Conservation (phyloP, 352 stramenopile genomes). For the Thalassiosira livingstoniorum region DNA sequence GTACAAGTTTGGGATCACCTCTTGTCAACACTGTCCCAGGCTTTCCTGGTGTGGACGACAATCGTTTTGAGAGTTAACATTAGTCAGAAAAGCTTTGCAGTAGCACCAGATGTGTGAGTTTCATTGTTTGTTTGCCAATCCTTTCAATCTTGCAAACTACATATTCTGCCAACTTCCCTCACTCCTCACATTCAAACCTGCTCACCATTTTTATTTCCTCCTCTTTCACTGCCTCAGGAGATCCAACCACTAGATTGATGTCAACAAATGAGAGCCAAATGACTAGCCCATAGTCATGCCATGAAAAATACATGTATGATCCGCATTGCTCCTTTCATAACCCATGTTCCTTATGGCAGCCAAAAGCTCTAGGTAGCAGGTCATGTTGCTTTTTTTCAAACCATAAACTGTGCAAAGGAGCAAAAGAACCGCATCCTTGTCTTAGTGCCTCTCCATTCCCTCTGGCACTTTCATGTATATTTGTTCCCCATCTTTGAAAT, state of each 20-base stretch:
- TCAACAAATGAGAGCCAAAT: too few species aligned
- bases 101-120: background rate
- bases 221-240: too few species aligned
- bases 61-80: background rate
- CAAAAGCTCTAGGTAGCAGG: too few species aligned
- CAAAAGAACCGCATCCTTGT: background rate
- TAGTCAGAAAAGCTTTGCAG: background rate
- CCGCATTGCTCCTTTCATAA: background rate
- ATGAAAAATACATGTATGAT: background rate
- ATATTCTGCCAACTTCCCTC: too few species aligned
- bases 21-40: background rate
- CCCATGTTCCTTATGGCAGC: too few species aligned
- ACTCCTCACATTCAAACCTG: too few species aligned
- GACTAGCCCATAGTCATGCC: background rate
- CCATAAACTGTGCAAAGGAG: too few species aligned
- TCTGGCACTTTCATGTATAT: slow-evolving; percentile 48
- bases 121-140: background rate
- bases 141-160: background rate
- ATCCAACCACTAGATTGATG: too few species aligned
- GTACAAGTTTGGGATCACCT: background rate
- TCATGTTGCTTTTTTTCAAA: too few species aligned
- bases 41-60: background rate
- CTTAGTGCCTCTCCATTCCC: slow-evolving; percentile 54
- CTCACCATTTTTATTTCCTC: too few species aligned
- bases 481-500: slow-evolving; percentile 54